phyloP scores from a whole-genome alignment of 2,329 filamentous ascomycete species.

The Colletotrichum trifolii region DNA sequence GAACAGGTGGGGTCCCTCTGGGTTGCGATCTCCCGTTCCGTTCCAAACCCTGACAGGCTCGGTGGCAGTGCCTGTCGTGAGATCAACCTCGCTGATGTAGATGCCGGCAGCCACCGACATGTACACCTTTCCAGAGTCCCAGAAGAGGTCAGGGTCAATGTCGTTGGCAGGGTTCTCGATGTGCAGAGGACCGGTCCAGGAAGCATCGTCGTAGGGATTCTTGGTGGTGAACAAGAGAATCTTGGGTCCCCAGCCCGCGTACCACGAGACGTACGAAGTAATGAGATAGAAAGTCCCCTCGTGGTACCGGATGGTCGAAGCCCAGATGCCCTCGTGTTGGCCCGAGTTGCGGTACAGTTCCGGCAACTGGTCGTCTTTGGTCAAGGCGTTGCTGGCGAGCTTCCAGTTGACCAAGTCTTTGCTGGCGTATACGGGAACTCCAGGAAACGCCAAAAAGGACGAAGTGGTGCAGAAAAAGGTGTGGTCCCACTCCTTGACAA shows the following conservation, averaged over 20 bases:
- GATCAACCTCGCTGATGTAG: constrained; percentile 45
- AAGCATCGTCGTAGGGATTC: constrained; percentile 50
- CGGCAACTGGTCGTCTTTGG: constrained; percentile 53
- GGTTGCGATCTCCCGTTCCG: constrained; percentile 54
- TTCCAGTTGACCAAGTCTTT: constrained; percentile 63
- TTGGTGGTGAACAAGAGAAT: constrained; percentile 54
- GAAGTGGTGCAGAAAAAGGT: constrained; percentile 64
- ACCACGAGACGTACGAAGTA: constrained; percentile 28
- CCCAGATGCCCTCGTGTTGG: constrained; percentile 54
- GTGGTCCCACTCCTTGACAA: constrained; percentile 50
- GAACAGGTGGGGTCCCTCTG: constrained; percentile 66
- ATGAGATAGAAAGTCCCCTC: constrained; percentile 56
- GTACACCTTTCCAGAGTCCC: constrained; percentile 63
- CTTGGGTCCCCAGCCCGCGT: constrained; percentile 42
- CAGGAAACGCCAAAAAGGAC: constrained; percentile 63
- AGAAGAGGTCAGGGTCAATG: constrained; percentile 62
- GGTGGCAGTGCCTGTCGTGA: constrained; percentile 48
- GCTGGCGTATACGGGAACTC: constrained; percentile 64
- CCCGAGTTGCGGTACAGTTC: constrained; percentile 28
- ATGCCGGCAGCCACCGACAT: constrained; percentile 44
- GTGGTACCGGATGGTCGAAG: constrained; percentile 56
- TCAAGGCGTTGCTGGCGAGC: constrained; percentile 53
- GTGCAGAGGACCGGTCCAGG: constrained; percentile 52
- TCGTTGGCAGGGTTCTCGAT: constrained; percentile 45
- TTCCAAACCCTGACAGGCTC: constrained; percentile 52